Evolutionary conservation across 768 basidiomycete genomes (phyloP).

Genomic region (Harrya chromipes): DNA sequence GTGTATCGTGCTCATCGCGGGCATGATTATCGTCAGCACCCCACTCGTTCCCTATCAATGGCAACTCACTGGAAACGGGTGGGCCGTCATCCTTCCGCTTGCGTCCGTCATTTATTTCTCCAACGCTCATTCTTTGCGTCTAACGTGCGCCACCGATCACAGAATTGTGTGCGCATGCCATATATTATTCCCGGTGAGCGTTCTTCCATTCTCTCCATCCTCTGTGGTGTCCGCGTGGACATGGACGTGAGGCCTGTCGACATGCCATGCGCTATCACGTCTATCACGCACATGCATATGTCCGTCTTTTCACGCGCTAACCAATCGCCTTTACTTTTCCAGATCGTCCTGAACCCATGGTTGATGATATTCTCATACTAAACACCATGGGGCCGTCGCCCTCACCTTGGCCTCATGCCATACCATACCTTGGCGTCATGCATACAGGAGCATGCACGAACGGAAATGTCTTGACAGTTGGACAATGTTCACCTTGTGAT

Average conservation of each 20-base stretch:
- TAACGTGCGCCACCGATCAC: conserved; percentile 8
- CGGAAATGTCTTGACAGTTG: conserved; percentile 11
- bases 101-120: conserved; percentile 45
- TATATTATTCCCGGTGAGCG: conserved; percentile 69
- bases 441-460: conserved; percentile 1
- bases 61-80: conserved; percentile 54
- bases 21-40: conserved; percentile 56
- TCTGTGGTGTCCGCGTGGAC: neutral
- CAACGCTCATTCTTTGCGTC: neutral
- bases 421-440: neutral
- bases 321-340: conserved; percentile 2
- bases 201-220: conserved; percentile 12
- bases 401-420: conserved; percentile 2
- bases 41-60: conserved; percentile 62
- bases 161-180: conserved; percentile 65
- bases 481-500: neutral
- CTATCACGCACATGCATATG: neutral
- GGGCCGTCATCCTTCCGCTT: conserved; percentile 79
- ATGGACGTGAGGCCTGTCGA: neutral
- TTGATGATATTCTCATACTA: conserved; percentile 77
- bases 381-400: conserved; percentile 5
- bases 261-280: neutral
- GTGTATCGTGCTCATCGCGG: conserved; percentile 49
- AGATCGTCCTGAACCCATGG: conserved; percentile 88
- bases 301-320: conserved; percentile 10